Conservation (phyloP, 441 rosid species). For the Oxalis stricta region DNA sequence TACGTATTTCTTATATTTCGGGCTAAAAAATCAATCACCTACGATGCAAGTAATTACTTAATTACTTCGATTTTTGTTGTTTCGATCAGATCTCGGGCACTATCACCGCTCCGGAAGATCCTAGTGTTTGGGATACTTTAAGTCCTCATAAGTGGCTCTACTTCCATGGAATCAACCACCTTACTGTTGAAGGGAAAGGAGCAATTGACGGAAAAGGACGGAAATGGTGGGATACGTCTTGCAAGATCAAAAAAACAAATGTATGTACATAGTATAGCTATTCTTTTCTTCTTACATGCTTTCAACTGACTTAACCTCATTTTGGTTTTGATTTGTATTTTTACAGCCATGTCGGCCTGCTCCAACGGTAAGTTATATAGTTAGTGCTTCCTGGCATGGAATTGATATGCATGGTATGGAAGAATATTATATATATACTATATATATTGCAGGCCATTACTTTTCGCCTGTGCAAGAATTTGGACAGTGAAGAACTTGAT, state of each 20-base stretch:
- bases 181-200: conserved; percentile 69
- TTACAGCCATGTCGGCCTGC: conserved; percentile 85
- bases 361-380: conserved; percentile 82
- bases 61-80: conserved; percentile 5
- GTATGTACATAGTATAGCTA: too few species aligned
- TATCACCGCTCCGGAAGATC: conserved; percentile 66
- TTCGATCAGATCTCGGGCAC: conserved; percentile 53
- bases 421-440: too few species aligned
- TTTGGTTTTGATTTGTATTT: conserved; percentile 10
- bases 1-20: conserved; percentile 17
- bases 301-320: background rate
- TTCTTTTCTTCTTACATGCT: conserved; percentile 7
- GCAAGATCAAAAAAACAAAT: conserved; percentile 48
- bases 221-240: conserved; percentile 76
- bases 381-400: too few species aligned
- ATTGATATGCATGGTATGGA: too few species aligned
- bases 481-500: conserved; percentile 43
- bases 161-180: conserved; percentile 61
- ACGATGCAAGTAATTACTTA: too few species aligned
- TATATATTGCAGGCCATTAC: conserved; percentile 51
- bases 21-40: too few species aligned
- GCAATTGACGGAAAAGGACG: conserved; percentile 66
- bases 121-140: conserved; percentile 57
- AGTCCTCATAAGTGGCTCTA: conserved; percentile 74
- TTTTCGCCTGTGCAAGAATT: conserved; percentile 72